Base-by-base conservation (phyloP, 768 basidiomycete genomes). In the Cystofilobasidium ferigula region DNA sequence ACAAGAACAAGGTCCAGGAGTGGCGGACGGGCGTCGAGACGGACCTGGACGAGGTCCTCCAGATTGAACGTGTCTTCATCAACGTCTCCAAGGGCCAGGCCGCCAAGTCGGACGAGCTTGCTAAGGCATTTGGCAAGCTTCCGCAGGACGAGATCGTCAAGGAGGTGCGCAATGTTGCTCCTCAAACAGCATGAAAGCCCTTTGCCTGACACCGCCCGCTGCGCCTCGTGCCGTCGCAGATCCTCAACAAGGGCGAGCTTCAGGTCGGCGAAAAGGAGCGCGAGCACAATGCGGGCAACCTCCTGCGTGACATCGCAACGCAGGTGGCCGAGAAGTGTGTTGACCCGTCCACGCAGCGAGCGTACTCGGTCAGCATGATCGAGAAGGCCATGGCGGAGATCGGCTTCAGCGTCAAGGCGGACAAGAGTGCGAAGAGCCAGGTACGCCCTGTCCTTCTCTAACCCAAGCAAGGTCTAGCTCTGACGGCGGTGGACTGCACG, bases 1-100 rank as follows among this genome's bases (percentile, higher is more conserved):
- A 98, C 80, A 94, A 97, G 81, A 99, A 99, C 78, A 97, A 97
- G 78, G 95, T 99, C 32, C 89, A 93, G 71, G 93, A 95, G 75
- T 99, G 86, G 84, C 80, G 95, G 66, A 89, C 83, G 65, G 92
- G 92, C 69, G 87, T 94, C 32, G 93, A 98, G 80, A 90, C 87
- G 35, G 86, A 87, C 78, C 78, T 98, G 36, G 89, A 94, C 72
- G 95, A 99, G 72, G 90, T 99, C 43, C 81, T 98, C 53, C 95
- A 99, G 77, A 93, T 98, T 73, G 87, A 84, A 71, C 90, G 93
- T 72, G 90, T 99, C 62, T 99, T 98, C 77, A 81, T 83, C 38
- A 98, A 98, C 77, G 93, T 98, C 42, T 89, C 92, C 9, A 98
- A 98, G 76, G 95, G 95, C 28, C 89, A 92, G 74, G 82, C 91